A percentile compares a stretch with the other conserved stretches of the same genome.
Evolutionary conservation across 306 rosid genomes (phyloP).

Genomic region (Pyrus bretschneideri): DNA sequence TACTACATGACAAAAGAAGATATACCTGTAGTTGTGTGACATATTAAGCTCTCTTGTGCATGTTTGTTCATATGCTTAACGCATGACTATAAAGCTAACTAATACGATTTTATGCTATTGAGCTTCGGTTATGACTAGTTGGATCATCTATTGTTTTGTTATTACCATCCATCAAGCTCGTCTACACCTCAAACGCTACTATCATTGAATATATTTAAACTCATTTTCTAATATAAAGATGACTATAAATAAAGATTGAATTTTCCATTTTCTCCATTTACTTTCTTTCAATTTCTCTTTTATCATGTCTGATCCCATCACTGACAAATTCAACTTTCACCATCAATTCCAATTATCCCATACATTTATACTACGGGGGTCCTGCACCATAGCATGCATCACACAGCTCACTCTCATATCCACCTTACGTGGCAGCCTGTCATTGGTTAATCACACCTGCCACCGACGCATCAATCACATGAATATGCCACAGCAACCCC

Average conservation of each 20-base stretch:
- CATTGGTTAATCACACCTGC: neutral
- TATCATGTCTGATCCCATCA: too few species aligned
- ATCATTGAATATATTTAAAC: too few species aligned
- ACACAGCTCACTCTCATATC: neutral
- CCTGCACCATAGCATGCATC: neutral
- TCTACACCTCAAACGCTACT: too few species aligned
- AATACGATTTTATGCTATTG: too few species aligned
- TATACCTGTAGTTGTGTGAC: rapidly evolving
- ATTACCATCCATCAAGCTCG: rapidly evolving
- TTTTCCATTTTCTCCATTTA: too few species aligned
- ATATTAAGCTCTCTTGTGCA: neutral
- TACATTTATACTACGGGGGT: neutral
- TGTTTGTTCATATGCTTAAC: neutral
- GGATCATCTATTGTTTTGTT: too few species aligned
- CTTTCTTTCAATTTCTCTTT: too few species aligned
- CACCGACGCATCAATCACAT: constrained; percentile 5
- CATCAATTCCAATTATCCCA: neutral
- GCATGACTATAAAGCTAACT: neutral
- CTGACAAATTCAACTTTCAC: neutral
- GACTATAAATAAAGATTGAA: too few species aligned
- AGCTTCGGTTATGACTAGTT: rapidly evolving
- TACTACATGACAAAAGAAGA: too few species aligned
- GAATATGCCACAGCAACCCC: neutral
- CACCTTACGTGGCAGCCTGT: neutral
- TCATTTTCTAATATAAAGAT: too few species aligned